Percentiles rank a stretch among this genome's conserved stretches.
Conservation (phyloP, 257 asterid genomes). For the Buddleja alternifolia region DNA sequence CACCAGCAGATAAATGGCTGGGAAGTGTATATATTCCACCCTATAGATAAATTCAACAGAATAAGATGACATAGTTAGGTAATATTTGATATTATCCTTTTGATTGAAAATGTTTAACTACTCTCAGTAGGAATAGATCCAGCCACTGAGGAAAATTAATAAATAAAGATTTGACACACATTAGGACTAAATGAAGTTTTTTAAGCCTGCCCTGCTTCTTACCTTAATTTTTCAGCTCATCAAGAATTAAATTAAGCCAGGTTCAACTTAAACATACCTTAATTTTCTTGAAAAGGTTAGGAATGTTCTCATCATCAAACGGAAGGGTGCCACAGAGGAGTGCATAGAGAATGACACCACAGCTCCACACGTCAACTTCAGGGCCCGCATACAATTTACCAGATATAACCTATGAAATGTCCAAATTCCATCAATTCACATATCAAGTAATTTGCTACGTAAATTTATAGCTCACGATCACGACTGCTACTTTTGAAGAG, state of each 20-base stretch:
- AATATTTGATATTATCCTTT: not conserved
- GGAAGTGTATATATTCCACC: slow-evolving; percentile 98
- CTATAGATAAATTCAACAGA: slow-evolving; percentile 43
- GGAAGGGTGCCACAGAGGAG: slow-evolving; percentile 99
- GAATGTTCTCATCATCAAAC: slow-evolving; percentile 95
- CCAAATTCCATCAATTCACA: slow-evolving; percentile 8
- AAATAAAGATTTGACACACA: too few relatives aligned
- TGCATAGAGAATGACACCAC: slow-evolving; percentile 97
- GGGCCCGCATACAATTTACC: slow-evolving; percentile 97
- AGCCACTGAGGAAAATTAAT: slow-evolving; percentile 14
- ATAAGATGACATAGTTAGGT: slow-evolving; percentile 1
- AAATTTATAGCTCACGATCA: not conserved
- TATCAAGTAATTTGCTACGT: slow-evolving; percentile 19
- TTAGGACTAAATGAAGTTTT: too few relatives aligned
- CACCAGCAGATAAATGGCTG: slow-evolving; percentile 92
- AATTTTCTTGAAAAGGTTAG: slow-evolving; percentile 94
- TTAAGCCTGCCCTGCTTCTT: too few relatives aligned
- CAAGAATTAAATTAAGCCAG: not conserved
- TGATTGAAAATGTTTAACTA: not conserved
- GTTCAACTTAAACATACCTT: slow-evolving; percentile 54
- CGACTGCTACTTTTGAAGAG: slow-evolving; percentile 13
- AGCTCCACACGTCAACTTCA: slow-evolving; percentile 99
- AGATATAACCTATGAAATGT: slow-evolving; percentile 74
- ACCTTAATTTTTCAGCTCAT: too few relatives aligned
- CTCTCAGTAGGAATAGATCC: not conserved